These are phyloP conservation scores for Debaryomyces singareniensis DNA, from an alignment of 1,139 yeast species.

Conservation along the genomic window DNA sequence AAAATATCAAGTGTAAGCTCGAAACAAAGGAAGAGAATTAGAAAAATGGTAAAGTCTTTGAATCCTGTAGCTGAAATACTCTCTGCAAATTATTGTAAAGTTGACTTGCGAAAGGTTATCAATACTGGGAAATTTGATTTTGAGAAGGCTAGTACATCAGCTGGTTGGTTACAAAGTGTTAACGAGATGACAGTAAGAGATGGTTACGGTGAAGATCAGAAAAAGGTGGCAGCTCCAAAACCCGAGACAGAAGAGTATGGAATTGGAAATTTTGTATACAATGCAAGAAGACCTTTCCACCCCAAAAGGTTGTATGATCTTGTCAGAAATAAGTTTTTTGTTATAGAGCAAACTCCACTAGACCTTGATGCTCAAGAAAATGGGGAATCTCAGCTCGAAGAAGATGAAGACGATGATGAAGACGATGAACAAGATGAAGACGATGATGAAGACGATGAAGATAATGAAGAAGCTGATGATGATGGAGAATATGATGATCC, in stretches of 20 bases:
- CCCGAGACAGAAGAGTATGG: conserved; percentile 36
- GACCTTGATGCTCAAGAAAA: conserved; percentile 13
- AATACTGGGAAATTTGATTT: conserved; percentile 30
- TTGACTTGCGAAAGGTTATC: conserved; percentile 25
- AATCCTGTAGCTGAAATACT: conserved; percentile 36
- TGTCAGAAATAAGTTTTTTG: conserved; percentile 27
- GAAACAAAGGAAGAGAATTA: conserved; percentile 18
- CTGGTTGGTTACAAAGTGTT: conserved; percentile 41
- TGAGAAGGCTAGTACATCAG: conserved; percentile 36
- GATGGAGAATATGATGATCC: conserved; percentile 12
- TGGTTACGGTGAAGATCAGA: conserved; percentile 22
- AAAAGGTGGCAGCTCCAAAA: conserved; percentile 15
- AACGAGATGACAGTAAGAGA: conserved; percentile 32
- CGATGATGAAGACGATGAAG: conserved; percentile 8
- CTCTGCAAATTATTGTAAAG: conserved; percentile 27
- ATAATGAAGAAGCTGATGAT: conserved; percentile 13
- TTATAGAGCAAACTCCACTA: conserved; percentile 16
- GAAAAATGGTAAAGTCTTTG: conserved; percentile 22
- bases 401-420: conserved; percentile 7
- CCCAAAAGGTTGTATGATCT: conserved; percentile 34
- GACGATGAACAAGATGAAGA: conserved; percentile 8
- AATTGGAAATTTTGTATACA: conserved; percentile 35
- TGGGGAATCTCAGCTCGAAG: conserved; percentile 10
- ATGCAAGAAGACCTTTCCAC: conserved; percentile 35
- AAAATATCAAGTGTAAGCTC: conserved; percentile 22